These are phyloP conservation scores for Theobroma grandiflorum DNA, from an alignment of 441 rosid genomes.

Conservation along the genomic window DNA sequence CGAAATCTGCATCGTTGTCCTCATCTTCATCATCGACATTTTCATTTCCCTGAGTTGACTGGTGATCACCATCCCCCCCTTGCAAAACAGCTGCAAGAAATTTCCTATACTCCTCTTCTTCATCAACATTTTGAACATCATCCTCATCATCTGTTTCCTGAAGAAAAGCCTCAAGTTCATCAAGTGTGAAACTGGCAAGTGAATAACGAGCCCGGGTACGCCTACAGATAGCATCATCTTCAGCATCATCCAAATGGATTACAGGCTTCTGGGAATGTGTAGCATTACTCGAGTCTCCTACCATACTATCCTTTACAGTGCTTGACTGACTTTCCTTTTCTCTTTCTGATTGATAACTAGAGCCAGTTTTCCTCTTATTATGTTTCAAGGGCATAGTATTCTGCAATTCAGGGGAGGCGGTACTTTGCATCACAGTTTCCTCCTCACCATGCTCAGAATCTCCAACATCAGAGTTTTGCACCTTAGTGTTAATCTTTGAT, in stretches of 20 bases:
- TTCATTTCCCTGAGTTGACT: constrained; percentile 46
- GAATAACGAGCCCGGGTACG: constrained; percentile 95
- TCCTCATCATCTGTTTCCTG: constrained; percentile 98
- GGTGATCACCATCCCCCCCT: constrained; percentile 61
- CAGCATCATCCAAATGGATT: constrained; percentile 41
- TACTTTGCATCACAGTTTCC: constrained; percentile 45
- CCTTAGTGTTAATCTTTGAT: constrained; percentile 28
- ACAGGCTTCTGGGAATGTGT: constrained; percentile 27
- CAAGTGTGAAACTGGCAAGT: constrained; percentile 88
- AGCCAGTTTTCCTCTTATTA: constrained; percentile 43
- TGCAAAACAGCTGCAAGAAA: constrained; percentile 90
- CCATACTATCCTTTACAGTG: constrained; percentile 36
- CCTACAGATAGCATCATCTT: constrained; percentile 88
- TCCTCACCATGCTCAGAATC: constrained; percentile 54
- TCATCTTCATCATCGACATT: constrained; percentile 79
- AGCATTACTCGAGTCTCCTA: constrained; percentile 28
- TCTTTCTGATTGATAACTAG: constrained; percentile 31
- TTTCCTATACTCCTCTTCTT: constrained; percentile 90
- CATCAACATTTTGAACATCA: constrained; percentile 84
- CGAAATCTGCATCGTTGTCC: constrained; percentile 95
- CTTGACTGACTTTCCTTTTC: constrained; percentile 38
- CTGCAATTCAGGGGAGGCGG: constrained; percentile 33
- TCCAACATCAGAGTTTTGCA: constrained; percentile 41
- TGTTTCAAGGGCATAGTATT: constrained; percentile 21
- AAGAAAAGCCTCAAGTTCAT: constrained; percentile 96